Base-by-base conservation (phyloP, 148 eudicot species). In the Spergularia bocconei region DNA sequence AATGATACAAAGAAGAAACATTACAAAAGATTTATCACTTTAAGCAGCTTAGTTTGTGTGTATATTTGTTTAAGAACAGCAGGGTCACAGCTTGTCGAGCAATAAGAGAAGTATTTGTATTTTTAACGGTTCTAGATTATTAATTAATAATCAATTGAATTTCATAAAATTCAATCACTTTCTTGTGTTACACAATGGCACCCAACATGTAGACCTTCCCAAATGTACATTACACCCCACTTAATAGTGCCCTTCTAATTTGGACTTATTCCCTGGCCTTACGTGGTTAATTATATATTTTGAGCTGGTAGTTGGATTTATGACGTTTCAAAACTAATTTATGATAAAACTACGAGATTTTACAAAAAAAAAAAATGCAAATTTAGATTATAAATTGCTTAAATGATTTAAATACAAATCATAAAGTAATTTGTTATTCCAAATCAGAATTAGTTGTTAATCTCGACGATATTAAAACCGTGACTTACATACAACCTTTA, bases 81-180 rank as follows among this genome's bases (percentile, higher is more conserved):
- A 80, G 51, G 81, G 84, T 73, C 84, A 88, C 85, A 80, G 86
- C 79, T 84, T 86, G 91, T 86, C 85, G 67, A 88, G 89, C 89
- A 86, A 86, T 84, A 82, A 69, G 60, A 20, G 67, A 51, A 61
- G 68, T 80, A 69, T 53, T 74, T 63, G 13, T 48, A 75, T 78
- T 21, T 78, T 75, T 78, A 54, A 86, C 23, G 66, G 78, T 69
- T 68, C 11, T 76, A 13, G 68, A 74, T 23, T 36, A 53, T 70
- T 64, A 76, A 72, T 41, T 54, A 60, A 79, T 38, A 70, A 70
- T 70, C 20, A 70, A 78, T 72, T 54, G 12, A 55, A 60, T 77
- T 69, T 77, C 66, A 84, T 79, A 29, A 77, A 69, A 83, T 75
- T 65, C 50, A 59, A 21, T 83, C 85, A 78, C 78, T 74, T 76